A percentile compares a stretch with the other conserved stretches of the same genome.
phyloP scores from a whole-genome alignment of 1,139 yeast genomes.

The Candida albicans region DNA sequence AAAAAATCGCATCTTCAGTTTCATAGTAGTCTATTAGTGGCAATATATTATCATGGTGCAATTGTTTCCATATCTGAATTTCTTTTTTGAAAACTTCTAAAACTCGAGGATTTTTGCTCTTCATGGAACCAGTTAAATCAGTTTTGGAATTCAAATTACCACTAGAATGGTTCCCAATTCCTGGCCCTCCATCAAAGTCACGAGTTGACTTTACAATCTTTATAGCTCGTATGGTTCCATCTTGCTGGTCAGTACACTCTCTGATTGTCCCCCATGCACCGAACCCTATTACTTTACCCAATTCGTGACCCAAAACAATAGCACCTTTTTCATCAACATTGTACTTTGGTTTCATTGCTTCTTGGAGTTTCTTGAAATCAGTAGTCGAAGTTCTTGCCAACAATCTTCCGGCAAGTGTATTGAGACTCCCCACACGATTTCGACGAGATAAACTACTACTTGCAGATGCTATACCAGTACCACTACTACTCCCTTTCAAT shows the following conservation, averaged over 20 bases:
- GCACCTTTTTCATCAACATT: constrained; percentile 64
- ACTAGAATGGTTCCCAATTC: constrained; percentile 11
- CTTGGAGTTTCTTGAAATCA: constrained; percentile 33
- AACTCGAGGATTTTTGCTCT: constrained; percentile 30
- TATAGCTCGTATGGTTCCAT: constrained; percentile 62
- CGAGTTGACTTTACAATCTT: constrained; percentile 66
- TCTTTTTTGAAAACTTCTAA: constrained; percentile 65
- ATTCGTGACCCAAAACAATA: constrained; percentile 53
- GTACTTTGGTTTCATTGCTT: constrained; percentile 24
- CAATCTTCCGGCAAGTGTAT: constrained; percentile 45
- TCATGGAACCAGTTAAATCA: constrained; percentile 5
- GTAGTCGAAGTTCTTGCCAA: constrained; percentile 41
- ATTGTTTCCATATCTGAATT: constrained; percentile 68
- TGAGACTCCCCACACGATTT: constrained; percentile 33
- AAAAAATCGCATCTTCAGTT: constrained; percentile 62
- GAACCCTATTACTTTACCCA: constrained; percentile 80
- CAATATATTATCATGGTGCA: constrained; percentile 53
- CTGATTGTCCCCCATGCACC: constrained; percentile 95
- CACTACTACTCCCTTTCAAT: constrained; percentile 16
- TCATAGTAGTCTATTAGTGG: constrained; percentile 64
- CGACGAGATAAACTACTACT: constrained; percentile 30
- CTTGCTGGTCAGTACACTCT: constrained; percentile 50
- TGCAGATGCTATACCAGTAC: constrained; percentile 21
- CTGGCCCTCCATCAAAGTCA: constrained; percentile 17
- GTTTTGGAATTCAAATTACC: constrained; percentile 9